Conservation (phyloP, 345 rosid genomes). For the Hypericum perforatum region DNA sequence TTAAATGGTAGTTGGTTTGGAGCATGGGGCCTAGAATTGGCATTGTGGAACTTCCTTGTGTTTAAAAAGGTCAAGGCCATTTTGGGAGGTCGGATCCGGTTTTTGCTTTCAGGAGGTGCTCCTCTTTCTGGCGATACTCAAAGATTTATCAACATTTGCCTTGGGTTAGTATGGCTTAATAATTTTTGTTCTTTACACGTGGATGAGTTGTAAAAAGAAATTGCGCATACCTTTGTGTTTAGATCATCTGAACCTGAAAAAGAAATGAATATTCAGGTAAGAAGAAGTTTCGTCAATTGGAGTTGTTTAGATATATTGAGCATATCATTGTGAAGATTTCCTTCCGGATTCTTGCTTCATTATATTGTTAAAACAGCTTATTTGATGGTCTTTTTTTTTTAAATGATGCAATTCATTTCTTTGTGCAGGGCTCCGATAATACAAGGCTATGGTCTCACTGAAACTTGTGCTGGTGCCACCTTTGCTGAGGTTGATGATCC, state of each 20-base stretch:
- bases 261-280: no score
- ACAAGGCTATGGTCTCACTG: constrained; percentile 99
- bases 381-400: constrained; percentile 1
- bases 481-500: constrained; percentile 94
- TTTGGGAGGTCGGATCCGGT: constrained; percentile 84
- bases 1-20: constrained; percentile 95
- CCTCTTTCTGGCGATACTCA: constrained; percentile 95
- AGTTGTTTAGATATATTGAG: not conserved
- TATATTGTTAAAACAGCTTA: not conserved
- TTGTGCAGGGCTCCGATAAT: constrained; percentile 85
- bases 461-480: constrained; percentile 97
- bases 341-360: not conserved
- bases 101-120: constrained; percentile 97
- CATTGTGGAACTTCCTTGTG: constrained; percentile 79
- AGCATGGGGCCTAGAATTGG: constrained; percentile 83
- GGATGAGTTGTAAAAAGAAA: constrained; percentile 1
- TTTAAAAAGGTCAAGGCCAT: constrained; percentile 75
- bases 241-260: not conserved
- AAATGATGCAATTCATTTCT: constrained; percentile 5
- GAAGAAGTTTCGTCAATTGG: no score
- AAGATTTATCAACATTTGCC: constrained; percentile 95
- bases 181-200: constrained; percentile 12
- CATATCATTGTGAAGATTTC: not conserved
- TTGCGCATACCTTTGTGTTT: not conserved
- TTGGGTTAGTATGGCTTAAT: constrained; percentile 54